Base-by-base conservation (phyloP, 441 rosid species). In the Populus hybrid region DNA sequence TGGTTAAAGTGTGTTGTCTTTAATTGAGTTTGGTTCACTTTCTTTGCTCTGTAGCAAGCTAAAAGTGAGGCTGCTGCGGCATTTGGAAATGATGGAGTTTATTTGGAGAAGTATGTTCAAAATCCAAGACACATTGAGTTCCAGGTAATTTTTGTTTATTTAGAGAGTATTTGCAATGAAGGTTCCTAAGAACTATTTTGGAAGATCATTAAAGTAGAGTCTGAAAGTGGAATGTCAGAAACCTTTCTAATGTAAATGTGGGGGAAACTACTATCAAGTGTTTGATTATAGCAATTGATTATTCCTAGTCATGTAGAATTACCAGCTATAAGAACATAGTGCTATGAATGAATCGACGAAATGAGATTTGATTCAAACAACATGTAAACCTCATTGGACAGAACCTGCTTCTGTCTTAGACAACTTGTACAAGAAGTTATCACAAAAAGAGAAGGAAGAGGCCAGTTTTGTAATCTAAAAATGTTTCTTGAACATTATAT, bases 51-150 rank as follows among this genome's bases (percentile, higher is more conserved):
- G 66, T 86, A 95, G 99, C 97, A 92, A 93, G 99, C 99, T 71
- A 95, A 95, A 86, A 92, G 98, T 76, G 99, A 95, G 86, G 99
- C 99, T 74, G 99, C 92, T n/a, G 99, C 98, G 59, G 99, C 99
- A 80, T 95, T 95, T 77, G 99, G 99, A 81, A 95, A 95, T 82
- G 99, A 95, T 81, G 99, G 99, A 83, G 90, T 86, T 85, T 95
- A 95, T 88, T 80, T 95, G 85, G 99, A 95, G 85, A 95, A 93
- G 85, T 95, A 85, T 75, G 85, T 95, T 71, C 96, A 89, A 81
- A 95, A 95, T 84, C 98, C 99, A 73, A 86, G 98, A 79, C 99
- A 95, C 85, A 95, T 95, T 53, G 99, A 95, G 82, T 95, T 95
- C 87, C 99, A 95, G 98, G 99, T 95, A 87, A 67, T 71, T 38